A percentile compares a stretch with the other conserved stretches of the same genome.
These are phyloP conservation scores for Hypomyces perniciosus DNA, from an alignment of 2,329 filamentous ascomycete genomes.

Conservation along the genomic window DNA sequence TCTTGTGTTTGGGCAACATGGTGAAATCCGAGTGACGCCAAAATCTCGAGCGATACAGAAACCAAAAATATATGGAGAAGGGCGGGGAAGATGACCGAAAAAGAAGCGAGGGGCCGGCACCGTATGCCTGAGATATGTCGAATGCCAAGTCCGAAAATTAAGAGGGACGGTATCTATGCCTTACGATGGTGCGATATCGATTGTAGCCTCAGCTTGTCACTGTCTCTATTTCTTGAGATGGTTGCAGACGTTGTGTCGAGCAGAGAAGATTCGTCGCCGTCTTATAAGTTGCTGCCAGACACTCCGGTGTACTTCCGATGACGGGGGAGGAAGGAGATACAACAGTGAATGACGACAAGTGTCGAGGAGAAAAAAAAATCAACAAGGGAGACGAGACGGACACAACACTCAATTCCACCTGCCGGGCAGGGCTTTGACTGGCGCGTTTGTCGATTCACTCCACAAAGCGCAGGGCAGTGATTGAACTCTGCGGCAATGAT, in stretches of 20 bases:
- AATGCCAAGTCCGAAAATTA: too few species aligned
- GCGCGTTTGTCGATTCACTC: slow-evolving; percentile 2
- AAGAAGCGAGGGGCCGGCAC: neutral
- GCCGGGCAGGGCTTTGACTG: slow-evolving; percentile 5
- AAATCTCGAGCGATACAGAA: neutral
- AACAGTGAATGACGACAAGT: neutral
- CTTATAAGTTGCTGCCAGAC: neutral
- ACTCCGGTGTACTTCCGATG: neutral
- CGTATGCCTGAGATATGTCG: too few species aligned
- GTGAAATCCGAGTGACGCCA: neutral
- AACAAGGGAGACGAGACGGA: neutral
- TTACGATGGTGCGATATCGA: neutral
- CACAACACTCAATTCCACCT: neutral
- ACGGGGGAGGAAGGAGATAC: slow-evolving; percentile 1
- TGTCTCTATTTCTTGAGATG: neutral
- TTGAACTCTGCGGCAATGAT: slow-evolving; percentile 4
- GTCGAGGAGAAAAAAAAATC: neutral
- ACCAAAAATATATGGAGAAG: neutral
- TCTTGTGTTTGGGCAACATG: slow-evolving; percentile 1
- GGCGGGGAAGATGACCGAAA: neutral
- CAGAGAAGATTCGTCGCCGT: neutral
- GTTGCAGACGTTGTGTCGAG: neutral
- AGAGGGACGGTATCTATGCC: neutral
- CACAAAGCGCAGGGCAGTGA: slow-evolving; percentile 6
- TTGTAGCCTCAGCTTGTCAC: neutral